Conservation (phyloP, 2,329 filamentous ascomycete species). For the Cephalotrichum gorgonifer region DNA sequence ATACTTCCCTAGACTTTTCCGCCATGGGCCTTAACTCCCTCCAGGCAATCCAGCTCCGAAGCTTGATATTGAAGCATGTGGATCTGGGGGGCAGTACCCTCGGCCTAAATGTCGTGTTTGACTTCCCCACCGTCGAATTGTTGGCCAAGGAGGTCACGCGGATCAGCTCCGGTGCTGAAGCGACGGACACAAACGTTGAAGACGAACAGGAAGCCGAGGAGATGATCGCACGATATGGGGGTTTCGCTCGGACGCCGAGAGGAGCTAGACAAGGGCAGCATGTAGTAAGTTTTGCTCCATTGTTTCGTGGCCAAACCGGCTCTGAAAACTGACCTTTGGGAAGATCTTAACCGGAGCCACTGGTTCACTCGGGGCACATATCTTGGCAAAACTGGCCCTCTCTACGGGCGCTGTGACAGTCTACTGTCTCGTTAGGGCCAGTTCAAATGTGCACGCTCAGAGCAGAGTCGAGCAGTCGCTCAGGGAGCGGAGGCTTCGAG, state of each 20-base stretch:
- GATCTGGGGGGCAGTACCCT: background rate
- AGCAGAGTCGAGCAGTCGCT: conserved; percentile 18
- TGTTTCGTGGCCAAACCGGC: too few species aligned
- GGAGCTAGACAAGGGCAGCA: too few species aligned
- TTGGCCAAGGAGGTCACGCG: background rate
- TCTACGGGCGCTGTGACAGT: conserved; percentile 45
- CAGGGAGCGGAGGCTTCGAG: conserved; percentile 21
- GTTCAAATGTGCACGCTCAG: conserved; percentile 18
- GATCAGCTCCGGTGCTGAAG: background rate
- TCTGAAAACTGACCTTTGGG: too few species aligned
- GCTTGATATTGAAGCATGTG: background rate
- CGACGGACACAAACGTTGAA: background rate
- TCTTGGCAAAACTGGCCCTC: conserved; percentile 45
- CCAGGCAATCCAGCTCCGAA: background rate
- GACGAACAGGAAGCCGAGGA: background rate
- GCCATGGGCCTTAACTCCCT: background rate
- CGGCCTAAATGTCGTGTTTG: background rate
- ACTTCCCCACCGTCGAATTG: background rate
- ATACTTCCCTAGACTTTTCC: background rate
- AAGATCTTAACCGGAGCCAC: conserved; percentile 50
- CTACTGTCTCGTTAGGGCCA: conserved; percentile 37
- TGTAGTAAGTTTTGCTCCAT: background rate
- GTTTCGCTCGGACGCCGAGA: background rate
- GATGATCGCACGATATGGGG: background rate
- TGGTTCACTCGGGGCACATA: conserved; percentile 48